Base-by-base conservation (phyloP, 768 basidiomycete species). In the Amanita pallidorosea region DNA sequence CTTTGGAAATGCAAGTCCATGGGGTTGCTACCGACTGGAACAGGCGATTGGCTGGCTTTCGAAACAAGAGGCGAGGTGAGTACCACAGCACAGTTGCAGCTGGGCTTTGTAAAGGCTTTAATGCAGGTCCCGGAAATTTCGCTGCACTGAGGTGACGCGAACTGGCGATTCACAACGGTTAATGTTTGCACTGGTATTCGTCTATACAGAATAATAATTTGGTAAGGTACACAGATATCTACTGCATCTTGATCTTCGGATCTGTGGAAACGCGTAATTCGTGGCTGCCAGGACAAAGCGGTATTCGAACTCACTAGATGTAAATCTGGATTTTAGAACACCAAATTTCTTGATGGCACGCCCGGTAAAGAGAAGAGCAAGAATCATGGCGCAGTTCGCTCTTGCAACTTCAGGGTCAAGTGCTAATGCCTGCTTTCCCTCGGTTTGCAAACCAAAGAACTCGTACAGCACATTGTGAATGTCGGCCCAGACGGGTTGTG, bases 41-140 rank as follows among this genome's bases (percentile, higher is more conserved):
- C 91, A 0, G 91, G 86, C 2, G 94, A 97, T 67, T 97, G 93
- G 91, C 69, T 95, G 47, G 91, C 89, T 12, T 97, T 97, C 57
- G 93, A 95, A 70, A 84, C 80, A 2, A 71, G 93, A 58, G 81
- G 80, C 33, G 48, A 64, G 60, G 88, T 92, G 58, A 58, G 82
- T 74, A 36, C 17, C 17, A 41, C 18, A 1, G 25, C 7, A n/a
- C 27, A 7, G 4, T 42, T 29, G 12, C 17, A 17, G 25, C 9
- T 15, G 5, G n/a, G 8, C 20, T 13, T 31, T 20, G 13, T 31
- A 22, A 29, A 18, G 17, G 4, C 8, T 11, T 7, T 4, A 15
- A 33, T 31, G 2, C 40, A 49, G 49, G 40, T 18, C 9, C 49
- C 49, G 13, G 49, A 49, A 31, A 42, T 49, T 18, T 49, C 40